phyloP scores from a whole-genome alignment of 2,329 filamentous ascomycete species.

The Cladophialophora bantiana region DNA sequence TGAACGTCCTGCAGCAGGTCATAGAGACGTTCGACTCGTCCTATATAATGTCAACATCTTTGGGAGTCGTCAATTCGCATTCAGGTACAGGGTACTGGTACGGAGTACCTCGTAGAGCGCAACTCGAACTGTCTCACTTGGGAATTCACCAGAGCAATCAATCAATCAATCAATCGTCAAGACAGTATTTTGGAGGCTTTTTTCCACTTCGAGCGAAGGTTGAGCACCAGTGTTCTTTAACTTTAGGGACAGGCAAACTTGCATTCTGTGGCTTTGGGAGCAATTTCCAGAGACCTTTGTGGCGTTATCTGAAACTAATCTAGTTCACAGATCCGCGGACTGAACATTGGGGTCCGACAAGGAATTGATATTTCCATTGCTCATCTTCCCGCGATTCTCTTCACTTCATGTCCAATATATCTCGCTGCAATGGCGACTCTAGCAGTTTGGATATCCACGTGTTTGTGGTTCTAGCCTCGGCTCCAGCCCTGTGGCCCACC shows the following conservation, averaged over 20 bases:
- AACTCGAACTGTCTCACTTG: too few species aligned
- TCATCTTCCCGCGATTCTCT: neutral
- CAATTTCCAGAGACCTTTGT: neutral
- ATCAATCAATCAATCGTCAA: too few species aligned
- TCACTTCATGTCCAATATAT: neutral
- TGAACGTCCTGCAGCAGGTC: too few species aligned
- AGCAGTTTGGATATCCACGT: neutral
- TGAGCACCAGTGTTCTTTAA: neutral
- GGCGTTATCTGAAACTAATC: constrained; percentile 3
- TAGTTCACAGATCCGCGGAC: neutral
- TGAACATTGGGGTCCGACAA: neutral
- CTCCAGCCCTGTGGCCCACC: neutral
- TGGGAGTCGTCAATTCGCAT: too few species aligned
- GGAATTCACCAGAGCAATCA: too few species aligned
- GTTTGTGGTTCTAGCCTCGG: neutral
- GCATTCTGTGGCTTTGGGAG: neutral
- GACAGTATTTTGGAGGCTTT: too few species aligned
- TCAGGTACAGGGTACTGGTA: too few species aligned
- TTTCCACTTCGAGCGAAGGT: too few species aligned
- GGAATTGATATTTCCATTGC: neutral
- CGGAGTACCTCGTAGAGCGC: too few species aligned
- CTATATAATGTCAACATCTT: too few species aligned
- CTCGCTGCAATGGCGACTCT: neutral
- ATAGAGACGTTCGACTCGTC: too few species aligned
- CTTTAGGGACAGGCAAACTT: neutral